Evolutionary conservation across 2,329 filamentous ascomycete genomes (phyloP).

Genomic region (Fusarium lateritium): DNA sequence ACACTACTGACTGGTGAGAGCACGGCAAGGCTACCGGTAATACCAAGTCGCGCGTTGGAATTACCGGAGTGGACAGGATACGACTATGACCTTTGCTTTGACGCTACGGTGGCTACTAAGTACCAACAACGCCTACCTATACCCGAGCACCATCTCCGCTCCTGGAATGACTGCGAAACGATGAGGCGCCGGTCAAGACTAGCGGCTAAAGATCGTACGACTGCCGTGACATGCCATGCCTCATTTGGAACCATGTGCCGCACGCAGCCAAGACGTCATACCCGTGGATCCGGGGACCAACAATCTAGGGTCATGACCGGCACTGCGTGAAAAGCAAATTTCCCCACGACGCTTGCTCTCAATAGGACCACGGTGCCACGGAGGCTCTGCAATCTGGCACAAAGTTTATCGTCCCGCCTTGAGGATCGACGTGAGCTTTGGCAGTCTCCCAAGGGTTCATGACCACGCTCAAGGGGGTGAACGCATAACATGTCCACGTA

Average conservation of each 20-base stretch:
- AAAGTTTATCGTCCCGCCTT: slow-evolving; percentile 46
- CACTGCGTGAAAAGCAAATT: slow-evolving; percentile 51
- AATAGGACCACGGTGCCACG: slow-evolving; percentile 25
- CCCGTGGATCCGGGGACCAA: slow-evolving; percentile 45
- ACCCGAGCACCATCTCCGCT: slow-evolving; percentile 34
- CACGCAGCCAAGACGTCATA: slow-evolving; percentile 50
- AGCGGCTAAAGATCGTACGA: slow-evolving; percentile 50
- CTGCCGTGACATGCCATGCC: slow-evolving; percentile 48
- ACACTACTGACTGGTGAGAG: slow-evolving; percentile 4
- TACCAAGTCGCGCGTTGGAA: slow-evolving; percentile 14
- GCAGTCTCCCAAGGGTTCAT: slow-evolving; percentile 18
- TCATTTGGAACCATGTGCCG: slow-evolving; percentile 47
- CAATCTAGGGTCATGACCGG: slow-evolving; percentile 44
- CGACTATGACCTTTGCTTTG: slow-evolving; percentile 13
- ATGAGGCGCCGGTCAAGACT: slow-evolving; percentile 41
- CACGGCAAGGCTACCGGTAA: slow-evolving; percentile 29
- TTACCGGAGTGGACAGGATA: slow-evolving; percentile 17
- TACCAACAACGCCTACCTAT: slow-evolving; percentile 21
- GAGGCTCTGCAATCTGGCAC: slow-evolving; percentile 37
- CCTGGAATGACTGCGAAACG: slow-evolving; percentile 44
- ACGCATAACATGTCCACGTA: slow-evolving; percentile 22
- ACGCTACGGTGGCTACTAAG: slow-evolving; percentile 4
- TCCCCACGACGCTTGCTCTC: slow-evolving; percentile 32
- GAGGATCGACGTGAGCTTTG: slow-evolving; percentile 47
- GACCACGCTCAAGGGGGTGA: slow-evolving; percentile 39